Evolutionary conservation across 805 yeast genomes (phyloP), one percentile per base, ranked within the genome.

Genomic region (Ogataea pignaliae): DNA sequence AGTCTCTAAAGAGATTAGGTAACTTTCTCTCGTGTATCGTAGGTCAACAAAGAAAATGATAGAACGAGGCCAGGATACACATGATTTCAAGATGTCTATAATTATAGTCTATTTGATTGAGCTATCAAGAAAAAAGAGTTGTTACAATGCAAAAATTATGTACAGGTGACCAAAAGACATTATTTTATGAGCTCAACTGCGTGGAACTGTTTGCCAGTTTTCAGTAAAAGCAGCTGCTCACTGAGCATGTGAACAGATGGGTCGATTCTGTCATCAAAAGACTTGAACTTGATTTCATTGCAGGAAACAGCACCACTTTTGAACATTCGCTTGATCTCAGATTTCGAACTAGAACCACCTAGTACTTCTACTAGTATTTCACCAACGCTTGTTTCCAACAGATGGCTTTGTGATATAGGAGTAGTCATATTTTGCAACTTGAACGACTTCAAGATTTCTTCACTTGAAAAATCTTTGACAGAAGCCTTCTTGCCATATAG

Each of bases 131-230:
- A 21, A 5, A 21, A 21, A 21, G 26, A 21, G 7, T 21, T 5
- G 7, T 21, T 21, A 21, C 26, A 21, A 21, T 4, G 26, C 26
- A 21, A 21, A 21, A 21, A 15, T 26, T 30, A 40, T 14, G 26
- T 33, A 35, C 14, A 39, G 30, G 10, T 14, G 28, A 29, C 17
- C 18, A 30, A n/a, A 17, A 21, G 26, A 7, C 16, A 29, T 28
- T 21, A 16, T 43, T 42, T 51, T 21, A 42, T 29, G 28, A 71
- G 61, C 46, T 77, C 75, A n/a, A 80, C 73, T 18, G 83, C 76
- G 56, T 72, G 69, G 56, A 81, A 82, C 47, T 77, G 77, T 59
- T 90, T 91, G 2, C 97, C 98, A 9, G 81, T 63, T 53, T 95
- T 73, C 15, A 90, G 59, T 33, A 88, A 63, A 46, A 91, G 64